Conservation (phyloP, 2,329 filamentous ascomycete genomes). For the Stemphylium beticola region DNA sequence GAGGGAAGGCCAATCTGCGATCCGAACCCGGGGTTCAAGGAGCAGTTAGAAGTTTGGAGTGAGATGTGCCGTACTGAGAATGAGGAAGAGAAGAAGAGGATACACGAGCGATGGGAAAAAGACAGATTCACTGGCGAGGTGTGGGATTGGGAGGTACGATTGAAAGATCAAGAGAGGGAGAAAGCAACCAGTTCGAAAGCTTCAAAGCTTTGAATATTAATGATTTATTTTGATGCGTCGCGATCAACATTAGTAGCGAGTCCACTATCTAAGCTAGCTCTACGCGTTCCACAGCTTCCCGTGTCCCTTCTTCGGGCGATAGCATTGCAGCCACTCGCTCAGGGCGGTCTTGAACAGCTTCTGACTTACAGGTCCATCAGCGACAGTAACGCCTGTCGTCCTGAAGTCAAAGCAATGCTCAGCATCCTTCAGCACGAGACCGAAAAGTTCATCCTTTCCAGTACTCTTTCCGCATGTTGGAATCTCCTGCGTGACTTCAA, state of each 20-base stretch:
- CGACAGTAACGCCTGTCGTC: slow-evolving; percentile 28
- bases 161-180: background rate
- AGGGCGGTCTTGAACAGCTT: slow-evolving; percentile 52
- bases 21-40: slow-evolving; percentile 44
- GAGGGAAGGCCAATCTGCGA: slow-evolving; percentile 45
- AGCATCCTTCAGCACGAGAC: slow-evolving; percentile 54
- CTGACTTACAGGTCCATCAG: slow-evolving; percentile 43
- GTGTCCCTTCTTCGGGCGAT: slow-evolving; percentile 24
- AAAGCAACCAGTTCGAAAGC: background rate
- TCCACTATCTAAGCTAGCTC: background rate
- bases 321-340: slow-evolving; percentile 56
- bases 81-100: slow-evolving; percentile 21
- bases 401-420: slow-evolving; percentile 59
- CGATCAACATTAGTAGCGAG: background rate
- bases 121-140: slow-evolving; percentile 43
- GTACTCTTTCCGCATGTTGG: slow-evolving; percentile 50
- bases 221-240: background rate
- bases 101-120: slow-evolving; percentile 45
- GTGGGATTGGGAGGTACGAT: slow-evolving; percentile 46
- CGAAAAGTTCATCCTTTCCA: slow-evolving; percentile 52
- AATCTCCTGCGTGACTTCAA: background rate
- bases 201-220: background rate
- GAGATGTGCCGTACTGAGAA: slow-evolving; percentile 32
- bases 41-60: slow-evolving; percentile 40
- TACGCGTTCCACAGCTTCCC: slow-evolving; percentile 12